Evolutionary conservation across 768 basidiomycete species (phyloP), one percentile per base, ranked within the genome.

Genomic region (Tubosaeta sp.): DNA sequence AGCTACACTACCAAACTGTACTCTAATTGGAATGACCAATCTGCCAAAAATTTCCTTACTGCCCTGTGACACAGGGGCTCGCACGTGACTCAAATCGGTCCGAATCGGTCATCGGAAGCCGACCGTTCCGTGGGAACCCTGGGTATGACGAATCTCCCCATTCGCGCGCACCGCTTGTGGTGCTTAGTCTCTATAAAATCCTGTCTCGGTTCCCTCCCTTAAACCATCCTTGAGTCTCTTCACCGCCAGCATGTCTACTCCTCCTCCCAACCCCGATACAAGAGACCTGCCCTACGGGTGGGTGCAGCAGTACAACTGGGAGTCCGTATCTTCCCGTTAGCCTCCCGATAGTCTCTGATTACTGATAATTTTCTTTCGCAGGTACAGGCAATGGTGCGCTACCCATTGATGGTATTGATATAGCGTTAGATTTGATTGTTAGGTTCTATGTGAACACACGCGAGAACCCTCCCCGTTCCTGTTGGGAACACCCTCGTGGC

Each of bases 401-500:
- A 51, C 32, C 25, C 19, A 6, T 33, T 48, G 34, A 53, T 12
- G 13, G 22, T 26, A 39, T 37, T 11, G 10, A n/a, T 14, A 5
- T 19, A 32, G 12, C 38, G 9, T 32, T 56, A 26, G 61, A 46
- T 32, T 43, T 12, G 42, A 46, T 34, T 11, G 33, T 14, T 55
- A 90, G 88, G 88, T 91, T 81, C 74, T 91, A 91, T 57, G 85
- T 91, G 42, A 82, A 90, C 59, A 86, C 85, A 0, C 66, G 60
- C 25, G 76, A 78, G 42, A 69, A 74, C 16, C 87, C 88, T 5
- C 84, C 86, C 0, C 75, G 77, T 17, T 81, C 85, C 34, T 78
- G 76, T 13, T 91, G 88, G 88, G 74, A 71, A 0, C 88, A 89
- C 59, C 88, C 88, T 0, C 67, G 77, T n/a, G 84, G 83, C 4